Base-by-base conservation (phyloP, 306 rosid genomes). In the Dalbergia cochinchinensis region DNA sequence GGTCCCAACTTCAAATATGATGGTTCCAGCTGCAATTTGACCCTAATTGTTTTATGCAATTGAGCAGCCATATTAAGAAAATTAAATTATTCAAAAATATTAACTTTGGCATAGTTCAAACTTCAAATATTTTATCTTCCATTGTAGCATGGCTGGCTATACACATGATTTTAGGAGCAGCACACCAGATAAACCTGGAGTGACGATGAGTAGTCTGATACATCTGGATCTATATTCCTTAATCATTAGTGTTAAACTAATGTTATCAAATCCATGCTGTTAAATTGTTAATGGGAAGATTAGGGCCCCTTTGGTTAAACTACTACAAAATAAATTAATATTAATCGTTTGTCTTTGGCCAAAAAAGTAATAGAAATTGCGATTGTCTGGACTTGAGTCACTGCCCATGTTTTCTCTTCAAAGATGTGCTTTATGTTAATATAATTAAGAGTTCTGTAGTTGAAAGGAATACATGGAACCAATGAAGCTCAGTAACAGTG, bases 141-240 rank as follows among this genome's bases (percentile, higher is more conserved):
- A 19, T 47, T 31, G 5, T 11, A 39, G 44, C 62, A 48, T 63
- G 69, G 20, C 44, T 13, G 2, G 31, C 31, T 26, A 26, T 3
- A 14, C 66, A 81, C 18, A 47, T 59, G 71, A 58, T 65, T 74
- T 75, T 58, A 4, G 45, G 31, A 62, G 71, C 42, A 16, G 26
- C 48, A 7, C 75, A 47, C 5, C 45, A 45, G 6, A 57, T 39
- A 44, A 9, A 33, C 68, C 82, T 44, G 65, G 8, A 34, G 6
- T 11, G 42, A 11, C 10, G 39, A n/a, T 20, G 50, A 71, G 31
- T 26, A 26, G 31, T 26, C 2, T 1, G 2, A 16, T 68, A 69
- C 1, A 19, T 13, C 54, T 63, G 42, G 69, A 79, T 68, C 74
- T 69, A 65, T 22, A 63, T 80, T 71, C 53, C 64, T 57, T 50